Conservation (phyloP, 441 rosid genomes). For the Geranium incanum region DNA sequence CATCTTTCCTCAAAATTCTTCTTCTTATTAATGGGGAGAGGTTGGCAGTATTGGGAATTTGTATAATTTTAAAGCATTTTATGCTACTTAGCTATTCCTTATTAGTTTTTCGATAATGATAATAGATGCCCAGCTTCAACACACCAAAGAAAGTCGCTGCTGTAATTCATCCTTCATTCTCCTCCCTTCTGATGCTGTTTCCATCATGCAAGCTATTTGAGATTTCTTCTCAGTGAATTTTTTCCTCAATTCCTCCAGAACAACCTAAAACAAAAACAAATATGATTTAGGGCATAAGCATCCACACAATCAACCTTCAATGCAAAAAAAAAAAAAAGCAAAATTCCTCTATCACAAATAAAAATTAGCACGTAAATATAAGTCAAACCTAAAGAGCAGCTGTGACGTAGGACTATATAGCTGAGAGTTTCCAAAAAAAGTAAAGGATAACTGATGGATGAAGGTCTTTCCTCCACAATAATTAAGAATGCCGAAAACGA, state of each 20-base stretch:
- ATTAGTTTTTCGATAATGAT: not conserved
- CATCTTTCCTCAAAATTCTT: not conserved
- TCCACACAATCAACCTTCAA: conserved; percentile 7
- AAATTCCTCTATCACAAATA: not conserved
- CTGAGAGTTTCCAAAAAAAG: not conserved
- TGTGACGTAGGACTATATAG: not conserved
- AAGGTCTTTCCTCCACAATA: not conserved
- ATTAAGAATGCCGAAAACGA: not conserved
- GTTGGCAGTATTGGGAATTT: not conserved
- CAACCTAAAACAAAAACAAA: conserved; percentile 35
- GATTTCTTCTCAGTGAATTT: conserved; percentile 53
- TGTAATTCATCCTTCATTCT: conserved; percentile 52
- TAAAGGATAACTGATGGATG: not conserved
- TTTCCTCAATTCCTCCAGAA: conserved; percentile 48
- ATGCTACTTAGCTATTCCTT: not conserved
- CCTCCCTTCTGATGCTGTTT: conserved; percentile 57
- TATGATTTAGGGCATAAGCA: conserved; percentile 11
- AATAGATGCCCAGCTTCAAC: conserved; percentile 19
- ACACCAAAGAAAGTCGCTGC: conserved; percentile 54
- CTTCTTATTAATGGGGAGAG: not conserved
- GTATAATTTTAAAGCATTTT: not conserved
- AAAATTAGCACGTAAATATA: conserved; percentile 2
- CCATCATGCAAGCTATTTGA: conserved; percentile 54
- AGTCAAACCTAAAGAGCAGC: not conserved
- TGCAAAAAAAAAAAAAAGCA: not conserved